These are phyloP conservation scores for Rostrohypoxylon terebratum DNA, from an alignment of 495 filamentous ascomycete genomes.

Conservation along the genomic window DNA sequence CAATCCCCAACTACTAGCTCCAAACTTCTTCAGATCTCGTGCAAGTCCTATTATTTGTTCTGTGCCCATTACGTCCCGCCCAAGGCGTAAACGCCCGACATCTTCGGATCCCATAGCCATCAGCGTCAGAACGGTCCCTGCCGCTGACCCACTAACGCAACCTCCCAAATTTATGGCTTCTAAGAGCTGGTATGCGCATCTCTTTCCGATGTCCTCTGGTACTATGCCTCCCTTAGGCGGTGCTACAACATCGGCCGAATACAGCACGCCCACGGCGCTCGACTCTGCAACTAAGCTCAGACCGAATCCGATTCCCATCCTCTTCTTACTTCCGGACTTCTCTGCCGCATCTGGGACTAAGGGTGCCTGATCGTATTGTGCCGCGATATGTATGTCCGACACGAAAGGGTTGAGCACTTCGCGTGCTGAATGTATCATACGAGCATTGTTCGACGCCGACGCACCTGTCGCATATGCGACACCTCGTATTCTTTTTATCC, in stretches of 20 bases:
- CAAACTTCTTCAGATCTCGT: constrained; percentile 86
- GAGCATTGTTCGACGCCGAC: constrained; percentile 87
- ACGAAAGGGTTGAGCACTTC: constrained; percentile 87
- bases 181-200: constrained; percentile 88
- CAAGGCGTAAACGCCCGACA: constrained; percentile 67
- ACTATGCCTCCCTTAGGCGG: constrained; percentile 83
- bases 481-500: constrained; percentile 89
- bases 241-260: constrained; percentile 85
- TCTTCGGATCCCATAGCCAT: constrained; percentile 95
- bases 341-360: constrained; percentile 69
- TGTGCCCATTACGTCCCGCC: constrained; percentile 81
- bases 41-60: constrained; percentile 82
- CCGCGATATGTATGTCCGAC: constrained; percentile 83
- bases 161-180: constrained; percentile 85
- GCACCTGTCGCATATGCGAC: constrained; percentile 94
- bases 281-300: constrained; percentile 91
- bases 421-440: constrained; percentile 92
- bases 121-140: constrained; percentile 77
- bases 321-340: constrained; percentile 63
- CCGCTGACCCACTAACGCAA: constrained; percentile 76
- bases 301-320: constrained; percentile 82
- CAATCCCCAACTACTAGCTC: constrained; percentile 87
- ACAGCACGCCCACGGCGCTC: constrained; percentile 79
- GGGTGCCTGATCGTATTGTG: constrained; percentile 77
- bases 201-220: constrained; percentile 89